Percentiles rank a stretch among this genome's conserved stretches.
These are phyloP conservation scores for Cladosporium sp. DNA, from an alignment of 2,329 filamentous ascomycete species.

Conservation along the genomic window DNA sequence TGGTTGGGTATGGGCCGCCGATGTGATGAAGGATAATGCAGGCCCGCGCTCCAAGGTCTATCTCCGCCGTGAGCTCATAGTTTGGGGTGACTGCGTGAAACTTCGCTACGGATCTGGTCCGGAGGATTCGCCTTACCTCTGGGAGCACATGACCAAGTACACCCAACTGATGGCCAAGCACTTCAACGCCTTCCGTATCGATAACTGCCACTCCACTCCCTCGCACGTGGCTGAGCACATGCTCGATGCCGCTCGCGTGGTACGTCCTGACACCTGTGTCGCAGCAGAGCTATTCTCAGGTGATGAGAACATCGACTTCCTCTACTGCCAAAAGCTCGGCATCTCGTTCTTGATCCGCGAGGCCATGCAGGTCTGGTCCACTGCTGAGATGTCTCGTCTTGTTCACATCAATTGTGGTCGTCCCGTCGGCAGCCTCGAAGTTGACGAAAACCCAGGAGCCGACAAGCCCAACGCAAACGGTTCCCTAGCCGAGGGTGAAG, in stretches of 20 bases:
- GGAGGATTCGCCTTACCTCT: conserved; percentile 87
- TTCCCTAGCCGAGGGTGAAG: conserved; percentile 32
- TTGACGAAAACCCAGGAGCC: conserved; percentile 76
- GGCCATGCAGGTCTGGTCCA: conserved; percentile 98
- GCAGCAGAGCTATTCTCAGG: conserved; percentile 95
- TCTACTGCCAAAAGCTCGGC: conserved; percentile 91
- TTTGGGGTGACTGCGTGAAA: conserved; percentile 99
- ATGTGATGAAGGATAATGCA: conserved; percentile 90
- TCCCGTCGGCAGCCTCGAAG: conserved; percentile 94
- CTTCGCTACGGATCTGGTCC: conserved; percentile 80
- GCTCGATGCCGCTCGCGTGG: conserved; percentile 84
- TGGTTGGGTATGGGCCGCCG: conserved; percentile 98
- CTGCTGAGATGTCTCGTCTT: conserved; percentile 84
- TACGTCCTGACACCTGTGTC: conserved; percentile 85
- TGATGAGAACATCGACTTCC: conserved; percentile 91
- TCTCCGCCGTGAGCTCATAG: conserved; percentile 90
- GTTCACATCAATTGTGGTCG: conserved; percentile 92
- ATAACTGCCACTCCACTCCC: conserved; percentile 97
- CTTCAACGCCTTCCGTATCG: conserved; percentile 92
- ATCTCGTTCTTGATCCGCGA: conserved; percentile 91
- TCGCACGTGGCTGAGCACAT: conserved; percentile 93
- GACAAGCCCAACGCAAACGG: conserved; percentile 44
- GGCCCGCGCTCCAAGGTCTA: conserved; percentile 90
- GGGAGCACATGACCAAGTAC: conserved; percentile 94
- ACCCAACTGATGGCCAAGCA: conserved; percentile 90